phyloP scores from a whole-genome alignment of 257 asterid species.

The Scutellaria baicalensis region DNA sequence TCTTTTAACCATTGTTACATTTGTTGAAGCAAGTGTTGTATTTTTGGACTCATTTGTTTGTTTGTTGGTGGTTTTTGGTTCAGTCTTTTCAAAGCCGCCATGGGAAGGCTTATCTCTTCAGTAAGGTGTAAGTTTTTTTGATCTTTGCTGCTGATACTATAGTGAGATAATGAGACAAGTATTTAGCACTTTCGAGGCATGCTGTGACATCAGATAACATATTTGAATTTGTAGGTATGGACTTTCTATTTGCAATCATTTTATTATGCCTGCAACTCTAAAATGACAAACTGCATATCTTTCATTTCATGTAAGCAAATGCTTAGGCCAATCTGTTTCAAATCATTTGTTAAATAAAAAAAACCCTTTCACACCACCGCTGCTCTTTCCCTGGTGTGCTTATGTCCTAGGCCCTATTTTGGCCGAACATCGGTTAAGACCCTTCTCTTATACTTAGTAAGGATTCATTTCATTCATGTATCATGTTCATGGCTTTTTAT shows the following conservation, averaged over 20 bases:
- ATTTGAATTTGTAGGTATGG: background rate
- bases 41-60: background rate
- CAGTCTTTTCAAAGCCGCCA: conserved; percentile 27
- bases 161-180: background rate
- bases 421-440: no score
- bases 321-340: background rate
- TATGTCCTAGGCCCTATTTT: no score
- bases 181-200: conserved; percentile 7
- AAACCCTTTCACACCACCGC: no score
- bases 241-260: background rate
- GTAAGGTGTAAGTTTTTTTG: conserved; percentile 23
- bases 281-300: background rate
- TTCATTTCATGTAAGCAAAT: background rate
- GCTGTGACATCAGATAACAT: background rate
- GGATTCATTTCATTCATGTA: no score
- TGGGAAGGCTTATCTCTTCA: conserved; percentile 36
- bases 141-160: conserved; percentile 6
- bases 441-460: no score
- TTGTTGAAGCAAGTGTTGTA: background rate
- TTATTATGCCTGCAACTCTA: background rate
- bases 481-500: no score
- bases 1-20: background rate
- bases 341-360: background rate
- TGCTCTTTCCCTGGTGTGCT: no score
- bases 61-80: background rate